phyloP scores from a whole-genome alignment of 352 stramenopile genomes.

The Aphanomyces euteiches region DNA sequence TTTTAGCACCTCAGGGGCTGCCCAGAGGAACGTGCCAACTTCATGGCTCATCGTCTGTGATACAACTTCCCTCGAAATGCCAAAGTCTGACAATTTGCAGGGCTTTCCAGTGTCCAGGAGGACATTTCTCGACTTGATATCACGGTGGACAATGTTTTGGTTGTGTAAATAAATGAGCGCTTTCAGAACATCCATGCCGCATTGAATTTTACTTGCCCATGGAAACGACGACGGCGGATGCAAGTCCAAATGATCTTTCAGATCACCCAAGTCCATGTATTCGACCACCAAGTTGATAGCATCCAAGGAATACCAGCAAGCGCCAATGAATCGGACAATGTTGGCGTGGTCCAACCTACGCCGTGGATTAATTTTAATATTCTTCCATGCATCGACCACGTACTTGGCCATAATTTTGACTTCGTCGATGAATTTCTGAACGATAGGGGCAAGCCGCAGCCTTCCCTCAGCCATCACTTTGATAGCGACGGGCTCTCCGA shows the following conservation, averaged over 20 bases:
- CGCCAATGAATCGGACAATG: conserved; percentile 9
- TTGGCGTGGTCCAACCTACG: neutral
- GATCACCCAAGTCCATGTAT: conserved; percentile 67
- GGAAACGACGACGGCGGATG: neutral
- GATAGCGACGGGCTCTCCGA: neutral
- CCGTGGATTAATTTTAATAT: neutral
- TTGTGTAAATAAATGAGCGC: conserved; percentile 15
- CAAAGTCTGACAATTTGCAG: conserved; percentile 24
- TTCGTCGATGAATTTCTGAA: conserved; percentile 5
- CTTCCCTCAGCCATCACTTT: neutral
- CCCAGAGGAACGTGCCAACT: conserved; percentile 20
- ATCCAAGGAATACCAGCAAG: conserved; percentile 4
- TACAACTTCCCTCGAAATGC: conserved; percentile 3
- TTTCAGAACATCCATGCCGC: neutral
- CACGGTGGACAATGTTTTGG: conserved; percentile 4
- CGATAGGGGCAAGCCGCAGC: neutral
- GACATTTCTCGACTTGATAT: conserved; percentile 11
- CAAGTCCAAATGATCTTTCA: conserved; percentile 29
- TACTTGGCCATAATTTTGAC: conserved; percentile 4
- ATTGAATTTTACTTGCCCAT: neutral
- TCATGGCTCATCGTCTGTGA: conserved; percentile 15
- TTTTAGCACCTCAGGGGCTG: conserved; percentile 17
- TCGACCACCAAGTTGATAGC: conserved; percentile 53
- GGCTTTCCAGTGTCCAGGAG: conserved; percentile 2
- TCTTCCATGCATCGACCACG: neutral